Base-by-base conservation (phyloP, 2,329 filamentous ascomycete genomes). In the Cladosporium sp. region DNA sequence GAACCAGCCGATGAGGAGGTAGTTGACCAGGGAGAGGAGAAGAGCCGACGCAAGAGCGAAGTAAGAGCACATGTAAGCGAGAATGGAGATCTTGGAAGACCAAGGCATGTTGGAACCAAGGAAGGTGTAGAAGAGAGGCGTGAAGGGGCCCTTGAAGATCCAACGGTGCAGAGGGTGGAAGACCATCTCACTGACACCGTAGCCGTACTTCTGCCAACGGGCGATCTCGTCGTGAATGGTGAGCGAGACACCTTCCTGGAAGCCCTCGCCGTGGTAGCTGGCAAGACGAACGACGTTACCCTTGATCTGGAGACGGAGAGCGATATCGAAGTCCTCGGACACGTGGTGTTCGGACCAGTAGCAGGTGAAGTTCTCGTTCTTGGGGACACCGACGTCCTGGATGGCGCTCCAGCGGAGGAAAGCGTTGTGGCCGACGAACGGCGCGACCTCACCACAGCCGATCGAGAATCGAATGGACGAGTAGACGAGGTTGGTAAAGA, bases 401-500 rank as follows among this genome's bases (percentile, higher is more conserved):
- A 86, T 74, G 7, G 83, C 83, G 50, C 77, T 76, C 88, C 88
- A 91, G 22, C 88, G 80, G 13, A 91, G 76, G 60, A 91, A 83
- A 1, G 88, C 88, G 66, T 91, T 91, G 76, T 91, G 88, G 1
- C 88, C 88, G 60, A 91, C 88, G 64, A 91, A 91, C 0, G 87
- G 87, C 0, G 87, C 85, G 7, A 87, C 82, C 52, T 91, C 88
- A 4, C 88, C 88, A 51, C 83, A 86, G 7, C 84, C 82, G 32
- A 90, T 86, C 19, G 84, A 83, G 66, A 86, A 91, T 22, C 81
- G 79, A 66, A 91, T 90, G 36, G 86, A 83, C 0, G 83, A 86
- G 75, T 91, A 92, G 65, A 91, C 84, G 50, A 91, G 80, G 66
- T 91, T 86, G 42, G 88, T 91, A 74, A 91, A 91, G 75, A 88